Evolutionary conservation across 2,329 filamentous ascomycete species (phyloP).

Genomic region (Teratosphaeria pseudoeucalypti): DNA sequence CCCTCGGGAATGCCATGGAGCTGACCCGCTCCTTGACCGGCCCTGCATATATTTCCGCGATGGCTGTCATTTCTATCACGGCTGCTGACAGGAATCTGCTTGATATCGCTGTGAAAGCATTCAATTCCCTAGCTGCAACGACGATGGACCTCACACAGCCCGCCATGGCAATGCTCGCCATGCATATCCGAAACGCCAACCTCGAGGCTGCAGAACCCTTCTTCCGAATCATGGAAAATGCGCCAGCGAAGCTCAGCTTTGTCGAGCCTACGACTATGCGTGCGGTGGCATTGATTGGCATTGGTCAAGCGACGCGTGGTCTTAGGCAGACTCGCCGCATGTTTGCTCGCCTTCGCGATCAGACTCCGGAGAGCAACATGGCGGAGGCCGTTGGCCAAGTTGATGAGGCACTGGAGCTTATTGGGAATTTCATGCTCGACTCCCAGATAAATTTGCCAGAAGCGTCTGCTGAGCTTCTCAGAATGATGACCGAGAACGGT

Average conservation of each 20-base stretch:
- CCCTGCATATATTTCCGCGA: constrained; percentile 49
- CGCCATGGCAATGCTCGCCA: constrained; percentile 72
- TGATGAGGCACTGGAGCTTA: constrained; percentile 71
- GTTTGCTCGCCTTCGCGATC: constrained; percentile 70
- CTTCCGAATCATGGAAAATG: constrained; percentile 63
- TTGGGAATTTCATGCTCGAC: constrained; percentile 48
- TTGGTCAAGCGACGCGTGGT: constrained; percentile 73
- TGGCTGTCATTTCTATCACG: constrained; percentile 62
- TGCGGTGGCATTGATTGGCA: constrained; percentile 74
- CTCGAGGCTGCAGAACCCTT: constrained; percentile 66
- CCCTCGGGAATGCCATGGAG: constrained; percentile 61
- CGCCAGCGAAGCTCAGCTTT: constrained; percentile 53
- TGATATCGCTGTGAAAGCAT: constrained; percentile 52
- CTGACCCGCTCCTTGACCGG: constrained; percentile 56
- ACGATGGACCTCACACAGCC: constrained; percentile 41
- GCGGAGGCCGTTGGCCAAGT: constrained; percentile 63
- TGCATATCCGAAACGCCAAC: constrained; percentile 75
- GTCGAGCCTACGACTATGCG: constrained; percentile 90
- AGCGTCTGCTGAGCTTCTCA: constrained; percentile 49
- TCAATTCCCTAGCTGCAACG: constrained; percentile 40
- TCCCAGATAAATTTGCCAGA: constrained; percentile 35
- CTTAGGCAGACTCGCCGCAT: constrained; percentile 70
- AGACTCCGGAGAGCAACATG: constrained; percentile 38
- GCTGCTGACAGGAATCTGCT: constrained; percentile 73
- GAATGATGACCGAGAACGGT: constrained; percentile 57